phyloP scores from a whole-genome alignment of 306 rosid genomes.

The Glycine tomentella region DNA sequence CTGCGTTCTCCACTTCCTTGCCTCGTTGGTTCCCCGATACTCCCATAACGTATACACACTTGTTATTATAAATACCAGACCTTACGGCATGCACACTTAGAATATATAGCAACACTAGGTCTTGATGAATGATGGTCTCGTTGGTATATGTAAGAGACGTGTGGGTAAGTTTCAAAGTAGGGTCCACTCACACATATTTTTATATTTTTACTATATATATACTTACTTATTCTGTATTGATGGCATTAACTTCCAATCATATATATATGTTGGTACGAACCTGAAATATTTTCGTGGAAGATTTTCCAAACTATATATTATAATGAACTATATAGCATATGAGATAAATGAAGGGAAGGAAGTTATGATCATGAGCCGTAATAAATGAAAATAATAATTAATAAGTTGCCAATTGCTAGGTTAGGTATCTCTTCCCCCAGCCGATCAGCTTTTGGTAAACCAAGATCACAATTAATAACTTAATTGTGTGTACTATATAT shows the following conservation, averaged over 20 bases:
- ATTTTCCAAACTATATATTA: not conserved
- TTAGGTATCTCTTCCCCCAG: conserved; percentile 14
- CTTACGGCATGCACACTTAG: not conserved
- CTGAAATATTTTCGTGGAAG: not conserved
- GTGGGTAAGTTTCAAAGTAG: not conserved
- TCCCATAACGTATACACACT: conserved; percentile 52
- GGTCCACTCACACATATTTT: conserved; percentile 9
- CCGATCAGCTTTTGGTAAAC: conserved; percentile 8
- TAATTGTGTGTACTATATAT: not conserved
- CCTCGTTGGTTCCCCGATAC: conserved; percentile 46
- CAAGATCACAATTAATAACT: not conserved
- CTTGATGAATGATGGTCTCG: conserved; percentile 11
- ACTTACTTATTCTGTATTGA: not conserved
- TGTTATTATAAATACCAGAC: not conserved
- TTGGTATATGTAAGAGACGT: conserved; percentile 34
- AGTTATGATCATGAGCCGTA: not conserved
- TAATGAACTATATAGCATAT: not conserved
- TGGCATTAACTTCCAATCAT: not conserved
- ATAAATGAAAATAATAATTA: not conserved
- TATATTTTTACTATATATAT: not conserved
- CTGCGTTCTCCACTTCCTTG: conserved; percentile 27
- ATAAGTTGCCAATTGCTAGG: not conserved
- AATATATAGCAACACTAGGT: not conserved
- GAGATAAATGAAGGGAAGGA: not conserved
- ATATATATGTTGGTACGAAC: not conserved